Base-by-base conservation (phyloP, 345 rosid genomes). In the Camelina laxa region DNA sequence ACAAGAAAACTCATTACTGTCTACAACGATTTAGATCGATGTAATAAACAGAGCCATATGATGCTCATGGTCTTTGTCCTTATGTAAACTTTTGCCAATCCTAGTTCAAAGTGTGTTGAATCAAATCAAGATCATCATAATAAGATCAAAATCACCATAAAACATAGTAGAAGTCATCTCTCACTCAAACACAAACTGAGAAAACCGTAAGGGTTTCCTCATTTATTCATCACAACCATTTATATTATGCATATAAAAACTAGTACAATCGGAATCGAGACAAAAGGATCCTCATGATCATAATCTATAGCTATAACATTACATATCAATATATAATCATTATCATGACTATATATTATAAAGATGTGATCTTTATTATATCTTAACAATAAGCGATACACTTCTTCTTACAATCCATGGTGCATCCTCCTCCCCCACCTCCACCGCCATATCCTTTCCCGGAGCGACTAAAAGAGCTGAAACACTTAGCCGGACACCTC, bases 391-490 rank as follows among this genome's bases (percentile, higher is more conserved):
- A 95, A 73, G 99, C 99, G 49, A 86, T 31, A 56, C 99, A 95
- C 77, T 90, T 91, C 81, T 91, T 90, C 93, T 94, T 89, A 69
- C 99, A 95, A 55, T 95, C 99, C 82, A 90, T 80, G 42, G 92
- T 95, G 81, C 99, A 95, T 1, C 99, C 92, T 1, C 99, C 99
- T 0, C 99, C 96, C 0, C 99, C 99, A 4, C 99, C 99, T 0
- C 99, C 99, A 14, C 72, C 83, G 12, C 99, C 99, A 39, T 85
- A 95, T 5, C 97, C 97, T 81, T 90, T 90, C 77, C 99, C 99
- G 2, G 99, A 89, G 15, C 87, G 83, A 84, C 93, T 90, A 63
- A 80, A 89, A n/a, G 91, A 90, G 55, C 80, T 81, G 85, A 92
- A 95, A 68, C 99, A 95, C 92, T 89, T 95, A 6, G 93, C 91